Percentiles rank a stretch among this genome's conserved stretches.
Evolutionary conservation across 2,329 filamentous ascomycete genomes (phyloP).

Genomic region (Colletotrichum tamarilloi): DNA sequence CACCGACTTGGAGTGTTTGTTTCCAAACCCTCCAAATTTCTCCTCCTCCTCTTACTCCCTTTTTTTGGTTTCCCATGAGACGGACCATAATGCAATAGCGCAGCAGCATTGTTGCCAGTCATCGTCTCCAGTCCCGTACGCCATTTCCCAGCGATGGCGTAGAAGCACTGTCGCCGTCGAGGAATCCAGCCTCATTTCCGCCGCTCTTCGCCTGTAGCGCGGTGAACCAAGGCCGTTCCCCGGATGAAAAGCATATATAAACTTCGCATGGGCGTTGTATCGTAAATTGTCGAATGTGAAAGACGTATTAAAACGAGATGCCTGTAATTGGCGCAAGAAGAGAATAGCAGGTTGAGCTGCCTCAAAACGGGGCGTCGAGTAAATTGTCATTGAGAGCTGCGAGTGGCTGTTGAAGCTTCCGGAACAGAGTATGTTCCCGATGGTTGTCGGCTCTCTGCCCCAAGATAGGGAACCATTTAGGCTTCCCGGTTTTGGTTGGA

Average conservation of each 20-base stretch:
- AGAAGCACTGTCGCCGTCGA: constrained; percentile 55
- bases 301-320: constrained; percentile 24
- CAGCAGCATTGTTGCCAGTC: constrained; percentile 63
- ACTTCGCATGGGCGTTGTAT: constrained; percentile 38
- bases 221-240: constrained; percentile 34
- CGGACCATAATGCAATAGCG: constrained; percentile 56
- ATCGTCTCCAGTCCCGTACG: constrained; percentile 56
- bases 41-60: background rate
- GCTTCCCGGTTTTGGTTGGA: constrained; percentile 40
- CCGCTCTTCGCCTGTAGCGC: constrained; percentile 24
- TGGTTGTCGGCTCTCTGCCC: constrained; percentile 36
- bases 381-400: background rate
- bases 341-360: constrained; percentile 52
- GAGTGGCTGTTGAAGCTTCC: constrained; percentile 45
- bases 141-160: constrained; percentile 60
- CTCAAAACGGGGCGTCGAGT: background rate
- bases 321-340: constrained; percentile 34
- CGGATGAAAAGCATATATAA: constrained; percentile 44
- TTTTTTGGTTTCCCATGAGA: constrained; percentile 29
- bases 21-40: background rate
- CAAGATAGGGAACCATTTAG: constrained; percentile 16
- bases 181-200: constrained; percentile 37
- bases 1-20: background rate
- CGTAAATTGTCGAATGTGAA: constrained; percentile 13
- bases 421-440: constrained; percentile 38